Percentiles rank a stretch among this genome's conserved stretches.
Evolutionary conservation across 345 rosid species (phyloP).

Genomic region (Garcia nutans): DNA sequence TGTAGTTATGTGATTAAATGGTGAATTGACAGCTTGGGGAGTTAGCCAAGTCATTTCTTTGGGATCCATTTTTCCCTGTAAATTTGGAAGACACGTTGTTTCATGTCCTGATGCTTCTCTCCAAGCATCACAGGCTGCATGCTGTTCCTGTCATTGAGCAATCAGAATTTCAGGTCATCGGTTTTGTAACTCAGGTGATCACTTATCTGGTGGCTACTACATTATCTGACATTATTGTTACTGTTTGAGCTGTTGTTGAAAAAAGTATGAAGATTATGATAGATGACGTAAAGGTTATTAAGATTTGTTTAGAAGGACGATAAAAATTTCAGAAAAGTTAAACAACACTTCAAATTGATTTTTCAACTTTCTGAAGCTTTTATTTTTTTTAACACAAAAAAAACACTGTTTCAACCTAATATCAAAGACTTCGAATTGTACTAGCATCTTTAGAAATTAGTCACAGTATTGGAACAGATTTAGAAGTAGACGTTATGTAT

Average conservation of each 20-base stretch:
- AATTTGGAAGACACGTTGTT: slow-evolving; percentile 38
- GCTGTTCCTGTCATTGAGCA: slow-evolving; percentile 37
- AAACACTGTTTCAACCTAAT: too few species aligned
- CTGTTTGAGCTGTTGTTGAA: too few species aligned
- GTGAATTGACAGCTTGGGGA: slow-evolving; percentile 31
- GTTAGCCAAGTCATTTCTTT: slow-evolving; percentile 43
- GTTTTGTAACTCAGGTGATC: slow-evolving; percentile 42
- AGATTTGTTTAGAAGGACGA: too few species aligned
- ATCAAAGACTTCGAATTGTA: neutral
- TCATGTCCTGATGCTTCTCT: slow-evolving; percentile 42
- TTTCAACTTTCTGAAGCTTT: too few species aligned
- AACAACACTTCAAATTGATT: too few species aligned
- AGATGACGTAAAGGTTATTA: too few species aligned
- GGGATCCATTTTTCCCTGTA: slow-evolving; percentile 47
- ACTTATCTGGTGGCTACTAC: neutral
- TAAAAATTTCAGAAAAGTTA: too few species aligned
- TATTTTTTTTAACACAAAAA: too few species aligned
- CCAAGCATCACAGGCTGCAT: slow-evolving; percentile 39
- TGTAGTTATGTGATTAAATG: neutral
- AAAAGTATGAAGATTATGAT: too few species aligned
- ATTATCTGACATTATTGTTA: too few species aligned
- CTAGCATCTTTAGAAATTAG: neutral
- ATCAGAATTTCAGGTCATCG: slow-evolving; percentile 20
- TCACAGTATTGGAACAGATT: too few species aligned
- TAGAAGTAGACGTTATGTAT: neutral